A percentile compares a stretch with the other conserved stretches of the same genome.
Conservation (phyloP, 108 stramenopile genomes). For the Nannochloropsis oceanica region DNA sequence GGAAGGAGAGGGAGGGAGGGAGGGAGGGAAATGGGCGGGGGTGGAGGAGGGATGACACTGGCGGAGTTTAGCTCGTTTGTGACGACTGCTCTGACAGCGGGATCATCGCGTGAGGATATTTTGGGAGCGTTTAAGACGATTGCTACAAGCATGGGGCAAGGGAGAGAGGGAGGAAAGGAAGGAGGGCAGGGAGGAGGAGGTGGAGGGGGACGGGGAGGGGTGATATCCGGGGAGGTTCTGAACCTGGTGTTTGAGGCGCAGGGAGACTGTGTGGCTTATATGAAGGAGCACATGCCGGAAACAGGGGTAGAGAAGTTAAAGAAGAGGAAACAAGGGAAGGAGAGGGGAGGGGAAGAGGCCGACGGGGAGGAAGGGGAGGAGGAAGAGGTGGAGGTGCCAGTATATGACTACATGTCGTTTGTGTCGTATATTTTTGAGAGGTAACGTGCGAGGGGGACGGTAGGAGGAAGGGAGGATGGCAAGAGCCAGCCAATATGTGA, state of each 20-base stretch:
- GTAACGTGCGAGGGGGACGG: neutral
- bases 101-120: neutral
- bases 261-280: neutral
- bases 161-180: neutral
- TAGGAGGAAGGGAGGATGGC: too few relatives aligned
- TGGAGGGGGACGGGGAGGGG: too few relatives aligned
- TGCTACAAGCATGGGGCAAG: neutral
- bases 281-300: too few relatives aligned
- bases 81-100: neutral
- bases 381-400: neutral
- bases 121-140: neutral
- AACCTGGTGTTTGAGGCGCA: neutral
- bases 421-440: neutral
- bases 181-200: too few relatives aligned
- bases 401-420: neutral
- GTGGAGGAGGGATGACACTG: neutral
- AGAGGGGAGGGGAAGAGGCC: neutral
- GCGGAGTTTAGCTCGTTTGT: neutral
- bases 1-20: too few relatives aligned
- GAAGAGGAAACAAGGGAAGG: neutral
- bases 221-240: neutral
- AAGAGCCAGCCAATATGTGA: too few relatives aligned
- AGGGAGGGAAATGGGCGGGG: neutral
- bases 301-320: neutral
- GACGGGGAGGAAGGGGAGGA: neutral